phyloP scores from a whole-genome alignment of 371 early-diverging fungal genomes.

The Mortierella sp. region DNA sequence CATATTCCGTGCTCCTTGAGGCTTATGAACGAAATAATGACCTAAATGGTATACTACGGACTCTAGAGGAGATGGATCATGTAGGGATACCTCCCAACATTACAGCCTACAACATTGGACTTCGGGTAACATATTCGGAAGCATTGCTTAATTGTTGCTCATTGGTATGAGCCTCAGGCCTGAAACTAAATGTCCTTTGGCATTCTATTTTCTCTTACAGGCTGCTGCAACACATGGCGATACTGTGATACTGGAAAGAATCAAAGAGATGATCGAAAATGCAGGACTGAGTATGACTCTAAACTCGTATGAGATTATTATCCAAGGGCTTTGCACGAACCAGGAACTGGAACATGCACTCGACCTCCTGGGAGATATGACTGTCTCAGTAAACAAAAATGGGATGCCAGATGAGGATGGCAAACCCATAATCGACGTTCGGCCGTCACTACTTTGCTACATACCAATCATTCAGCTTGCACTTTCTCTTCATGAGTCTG shows the following conservation, averaged over 20 bases:
- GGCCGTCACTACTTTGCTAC: conserved; percentile 58
- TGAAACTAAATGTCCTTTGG: no score
- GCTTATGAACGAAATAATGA: conserved; percentile 47
- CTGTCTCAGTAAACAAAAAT: conserved; percentile 58
- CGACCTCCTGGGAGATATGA: conserved; percentile 61
- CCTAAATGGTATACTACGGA: conserved; percentile 20
- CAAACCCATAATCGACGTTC: conserved; percentile 43
- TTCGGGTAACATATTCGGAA: conserved; percentile 27
- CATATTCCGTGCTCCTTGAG: conserved; percentile 36
- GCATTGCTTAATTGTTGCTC: neutral
- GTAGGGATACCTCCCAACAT: conserved; percentile 46
- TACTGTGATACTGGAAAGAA: conserved; percentile 27
- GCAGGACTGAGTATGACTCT: conserved; percentile 52
- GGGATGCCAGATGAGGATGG: conserved; percentile 53
- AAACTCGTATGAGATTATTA: conserved; percentile 59
- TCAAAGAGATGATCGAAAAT: conserved; percentile 57
- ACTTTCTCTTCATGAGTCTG: conserved; percentile 52
- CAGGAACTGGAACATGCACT: conserved; percentile 62
- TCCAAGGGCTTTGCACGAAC: conserved; percentile 60
- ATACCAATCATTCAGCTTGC: conserved; percentile 59
- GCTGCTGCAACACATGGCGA: conserved; percentile 49
- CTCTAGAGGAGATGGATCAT: conserved; percentile 60
- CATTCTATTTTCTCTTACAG: conserved; percentile 24
- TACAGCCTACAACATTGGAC: conserved; percentile 52
- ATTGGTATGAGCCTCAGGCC: no score